A percentile compares a stretch with the other conserved stretches of the same genome.
Conservation (phyloP, 2,329 filamentous ascomycete genomes). For the Colletotrichum trifolii region DNA sequence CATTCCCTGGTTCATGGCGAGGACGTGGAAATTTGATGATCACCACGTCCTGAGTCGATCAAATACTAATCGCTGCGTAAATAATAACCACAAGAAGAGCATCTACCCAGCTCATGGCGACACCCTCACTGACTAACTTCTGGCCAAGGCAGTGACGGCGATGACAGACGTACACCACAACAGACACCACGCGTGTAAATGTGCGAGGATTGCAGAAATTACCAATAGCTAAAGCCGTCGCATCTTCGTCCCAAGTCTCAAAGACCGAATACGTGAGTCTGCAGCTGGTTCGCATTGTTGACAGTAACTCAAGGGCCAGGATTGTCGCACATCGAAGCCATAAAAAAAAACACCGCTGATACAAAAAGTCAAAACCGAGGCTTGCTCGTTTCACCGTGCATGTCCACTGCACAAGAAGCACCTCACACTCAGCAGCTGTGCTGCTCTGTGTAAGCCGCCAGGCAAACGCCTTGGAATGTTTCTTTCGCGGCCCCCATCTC, state of each 20-base stretch:
- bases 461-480: slow-evolving; percentile 29
- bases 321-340: background rate
- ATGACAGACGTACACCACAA: background rate
- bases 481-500: slow-evolving; percentile 15
- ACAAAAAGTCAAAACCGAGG: background rate
- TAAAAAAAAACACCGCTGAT: slow-evolving; percentile 1
- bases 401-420: background rate
- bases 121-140: background rate
- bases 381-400: slow-evolving; percentile 15
- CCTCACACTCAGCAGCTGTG: background rate
- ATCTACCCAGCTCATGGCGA: background rate
- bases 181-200: too few species aligned
- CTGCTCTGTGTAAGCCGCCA: background rate
- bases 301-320: slow-evolving; percentile 26
- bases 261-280: slow-evolving; percentile 17
- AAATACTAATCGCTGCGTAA: too few species aligned
- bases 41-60: background rate
- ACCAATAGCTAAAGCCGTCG: slow-evolving; percentile 16
- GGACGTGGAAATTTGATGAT: slow-evolving; percentile 31
- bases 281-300: slow-evolving; percentile 31
- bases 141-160: slow-evolving; percentile 3
- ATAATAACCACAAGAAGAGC: background rate
- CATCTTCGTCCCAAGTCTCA: slow-evolving; percentile 27
- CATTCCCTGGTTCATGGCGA: slow-evolving; percentile 28
- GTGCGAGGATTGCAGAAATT: slow-evolving; percentile 5